Evolutionary conservation across 768 basidiomycete genomes (phyloP).

Genomic region (Neoboletus magnificus): DNA sequence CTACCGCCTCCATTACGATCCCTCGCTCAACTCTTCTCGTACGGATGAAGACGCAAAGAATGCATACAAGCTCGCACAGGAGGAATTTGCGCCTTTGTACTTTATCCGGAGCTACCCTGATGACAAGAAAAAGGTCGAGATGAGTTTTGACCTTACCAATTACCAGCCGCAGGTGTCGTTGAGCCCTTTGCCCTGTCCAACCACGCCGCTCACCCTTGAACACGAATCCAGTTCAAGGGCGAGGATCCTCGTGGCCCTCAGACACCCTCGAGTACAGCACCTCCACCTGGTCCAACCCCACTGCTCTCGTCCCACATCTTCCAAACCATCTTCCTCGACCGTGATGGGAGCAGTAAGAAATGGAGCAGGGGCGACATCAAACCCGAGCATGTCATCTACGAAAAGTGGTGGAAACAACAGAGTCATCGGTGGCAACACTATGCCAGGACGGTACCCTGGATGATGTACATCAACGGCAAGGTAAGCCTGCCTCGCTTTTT

Average conservation of each 20-base stretch:
- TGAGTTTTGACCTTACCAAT: slow-evolving; percentile 2
- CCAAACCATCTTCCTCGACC: not conserved
- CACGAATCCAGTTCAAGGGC: slow-evolving; percentile 1
- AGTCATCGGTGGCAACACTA: not conserved
- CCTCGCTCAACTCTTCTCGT: not conserved
- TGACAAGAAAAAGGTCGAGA: not conserved
- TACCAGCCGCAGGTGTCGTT: not conserved
- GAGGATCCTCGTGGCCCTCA: not conserved
- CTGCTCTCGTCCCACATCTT: not conserved
- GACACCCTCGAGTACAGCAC: not conserved
- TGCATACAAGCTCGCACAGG: not conserved
- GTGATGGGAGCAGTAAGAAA: not conserved
- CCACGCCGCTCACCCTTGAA: not conserved
- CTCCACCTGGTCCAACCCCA: not conserved
- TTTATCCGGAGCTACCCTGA: not conserved
- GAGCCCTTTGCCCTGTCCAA: no score
- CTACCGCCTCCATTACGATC: not conserved
- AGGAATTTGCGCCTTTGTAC: not conserved
- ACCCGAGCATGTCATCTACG: not conserved
- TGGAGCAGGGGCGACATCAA: not conserved
- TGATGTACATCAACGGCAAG: not conserved
- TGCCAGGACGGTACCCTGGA: not conserved
- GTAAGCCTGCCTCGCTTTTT: not conserved
- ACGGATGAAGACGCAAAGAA: not conserved
- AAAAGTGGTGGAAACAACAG: not conserved